A percentile compares a stretch with the other conserved stretches of the same genome.
These are phyloP conservation scores for Globisporangium uncinulatum DNA, from an alignment of 352 stramenopile species.

Conservation along the genomic window DNA sequence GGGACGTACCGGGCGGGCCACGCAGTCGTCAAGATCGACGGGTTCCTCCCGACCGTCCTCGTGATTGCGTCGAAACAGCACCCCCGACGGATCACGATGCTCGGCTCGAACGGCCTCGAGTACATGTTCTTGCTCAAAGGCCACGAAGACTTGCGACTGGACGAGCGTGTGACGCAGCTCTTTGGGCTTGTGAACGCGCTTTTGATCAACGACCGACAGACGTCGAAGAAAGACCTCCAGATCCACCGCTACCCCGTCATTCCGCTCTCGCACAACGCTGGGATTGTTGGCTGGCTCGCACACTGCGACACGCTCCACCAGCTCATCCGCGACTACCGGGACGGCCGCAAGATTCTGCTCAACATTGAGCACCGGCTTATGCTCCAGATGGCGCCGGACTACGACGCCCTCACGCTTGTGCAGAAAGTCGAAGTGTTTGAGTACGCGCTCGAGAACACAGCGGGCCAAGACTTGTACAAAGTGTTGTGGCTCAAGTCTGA, in stretches of 20 bases:
- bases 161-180: slow-evolving; percentile 99
- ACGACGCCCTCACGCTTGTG: slow-evolving; percentile 94
- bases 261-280: slow-evolving; percentile 97
- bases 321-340: slow-evolving; percentile 94
- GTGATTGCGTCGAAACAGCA: slow-evolving; percentile 98
- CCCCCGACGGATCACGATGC: slow-evolving; percentile 93
- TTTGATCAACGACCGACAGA: slow-evolving; percentile 94
- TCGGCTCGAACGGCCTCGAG: slow-evolving; percentile 95
- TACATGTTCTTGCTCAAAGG: slow-evolving; percentile 99
- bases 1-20: slow-evolving; percentile 82
- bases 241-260: slow-evolving; percentile 98
- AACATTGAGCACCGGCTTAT: slow-evolving; percentile 94
- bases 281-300: slow-evolving; percentile 97
- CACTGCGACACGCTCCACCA: slow-evolving; percentile 98
- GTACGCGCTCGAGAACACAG: slow-evolving; percentile 89
- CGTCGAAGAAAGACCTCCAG: slow-evolving; percentile 95
- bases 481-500: slow-evolving; percentile 94
- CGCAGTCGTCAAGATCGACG: slow-evolving; percentile 64
- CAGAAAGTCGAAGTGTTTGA: slow-evolving; percentile 99
- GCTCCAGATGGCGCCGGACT: slow-evolving; percentile 90
- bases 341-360: slow-evolving; percentile 87
- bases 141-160: slow-evolving; percentile 98
- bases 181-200: slow-evolving; percentile 99
- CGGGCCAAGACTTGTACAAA: slow-evolving; percentile 97
- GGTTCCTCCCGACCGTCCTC: slow-evolving; percentile 91